Conservation (phyloP, 2,329 filamentous ascomycete species). For the Paracoccidioides brasiliensis region DNA sequence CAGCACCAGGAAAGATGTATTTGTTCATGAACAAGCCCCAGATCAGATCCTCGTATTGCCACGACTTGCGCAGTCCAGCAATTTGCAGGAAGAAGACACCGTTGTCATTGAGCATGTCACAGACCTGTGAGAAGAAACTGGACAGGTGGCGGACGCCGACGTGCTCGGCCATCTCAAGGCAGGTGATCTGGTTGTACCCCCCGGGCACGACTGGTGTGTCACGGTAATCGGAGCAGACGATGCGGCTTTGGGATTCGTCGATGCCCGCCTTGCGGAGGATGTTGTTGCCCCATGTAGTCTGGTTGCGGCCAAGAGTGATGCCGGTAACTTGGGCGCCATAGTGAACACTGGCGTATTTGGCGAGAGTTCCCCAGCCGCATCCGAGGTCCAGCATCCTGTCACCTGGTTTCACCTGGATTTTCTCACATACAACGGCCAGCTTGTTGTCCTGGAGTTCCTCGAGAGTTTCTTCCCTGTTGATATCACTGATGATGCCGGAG, state of each 20-base stretch:
- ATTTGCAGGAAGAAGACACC: conserved; percentile 94
- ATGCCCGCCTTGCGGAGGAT: conserved; percentile 73
- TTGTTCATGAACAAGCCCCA: conserved; percentile 99
- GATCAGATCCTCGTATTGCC: conserved; percentile 96
- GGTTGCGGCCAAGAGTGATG: conserved; percentile 88
- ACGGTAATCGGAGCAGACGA: conserved; percentile 94
- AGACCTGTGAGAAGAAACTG: conserved; percentile 69
- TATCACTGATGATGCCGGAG: conserved; percentile 81
- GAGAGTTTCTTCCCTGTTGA: conserved; percentile 73
- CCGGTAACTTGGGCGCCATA: conserved; percentile 78
- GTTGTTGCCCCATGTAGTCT: conserved; percentile 92
- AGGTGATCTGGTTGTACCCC: conserved; percentile 88
- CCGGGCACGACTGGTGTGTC: conserved; percentile 72
- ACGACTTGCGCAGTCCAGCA: conserved; percentile 80
- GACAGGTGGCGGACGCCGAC: conserved; percentile 84
- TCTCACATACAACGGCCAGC: conserved; percentile 85
- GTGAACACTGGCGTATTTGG: conserved; percentile 83
- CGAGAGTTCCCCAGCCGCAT: conserved; percentile 94
- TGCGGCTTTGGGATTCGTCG: conserved; percentile 74
- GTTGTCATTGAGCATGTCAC: conserved; percentile 93
- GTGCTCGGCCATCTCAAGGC: conserved; percentile 97
- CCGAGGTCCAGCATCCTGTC: conserved; percentile 87
- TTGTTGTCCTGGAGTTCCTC: conserved; percentile 98
- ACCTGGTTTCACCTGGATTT: conserved; percentile 70
- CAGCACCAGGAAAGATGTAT: conserved; percentile 94